A percentile compares a stretch with the other conserved stretches of the same genome.
These are phyloP conservation scores for Cucurbita pepo DNA, from an alignment of 306 rosid species.

Conservation along the genomic window DNA sequence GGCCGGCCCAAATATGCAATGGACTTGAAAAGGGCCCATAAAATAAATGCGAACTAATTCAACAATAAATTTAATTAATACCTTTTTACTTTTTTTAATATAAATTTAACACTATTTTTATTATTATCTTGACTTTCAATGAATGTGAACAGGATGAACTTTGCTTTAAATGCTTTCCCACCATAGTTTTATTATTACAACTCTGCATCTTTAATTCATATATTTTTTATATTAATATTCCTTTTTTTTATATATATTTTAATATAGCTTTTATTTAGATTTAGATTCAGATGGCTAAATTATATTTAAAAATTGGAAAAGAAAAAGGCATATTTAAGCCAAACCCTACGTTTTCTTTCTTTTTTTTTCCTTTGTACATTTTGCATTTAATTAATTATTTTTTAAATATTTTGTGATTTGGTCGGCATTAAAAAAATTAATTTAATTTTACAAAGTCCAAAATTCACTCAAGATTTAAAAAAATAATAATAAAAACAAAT, in stretches of 20 bases:
- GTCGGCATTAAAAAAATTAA: neutral
- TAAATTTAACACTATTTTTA: neutral
- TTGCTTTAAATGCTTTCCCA: constrained; percentile 1
- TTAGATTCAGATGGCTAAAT: too few species aligned
- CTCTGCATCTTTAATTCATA: too few species aligned
- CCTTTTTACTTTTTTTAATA: too few species aligned
- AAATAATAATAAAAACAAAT: too few species aligned
- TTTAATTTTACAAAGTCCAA: neutral
- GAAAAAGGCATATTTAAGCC: neutral
- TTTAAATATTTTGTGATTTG: neutral
- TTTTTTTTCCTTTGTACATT: neutral
- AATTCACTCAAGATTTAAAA: too few species aligned
- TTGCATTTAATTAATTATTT: neutral
- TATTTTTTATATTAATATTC: too few species aligned
- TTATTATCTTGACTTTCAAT: neutral
- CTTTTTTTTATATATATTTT: too few species aligned
- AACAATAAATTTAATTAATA: too few species aligned
- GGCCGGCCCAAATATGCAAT: neutral
- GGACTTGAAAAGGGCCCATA: neutral
- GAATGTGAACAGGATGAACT: neutral
- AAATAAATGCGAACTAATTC: neutral
- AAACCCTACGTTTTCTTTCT: neutral
- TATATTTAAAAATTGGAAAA: neutral
- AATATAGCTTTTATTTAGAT: too few species aligned
- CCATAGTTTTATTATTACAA: neutral